These are phyloP conservation scores for Hypoxylon lenormandii DNA, from an alignment of 495 filamentous ascomycete genomes.

Conservation along the genomic window DNA sequence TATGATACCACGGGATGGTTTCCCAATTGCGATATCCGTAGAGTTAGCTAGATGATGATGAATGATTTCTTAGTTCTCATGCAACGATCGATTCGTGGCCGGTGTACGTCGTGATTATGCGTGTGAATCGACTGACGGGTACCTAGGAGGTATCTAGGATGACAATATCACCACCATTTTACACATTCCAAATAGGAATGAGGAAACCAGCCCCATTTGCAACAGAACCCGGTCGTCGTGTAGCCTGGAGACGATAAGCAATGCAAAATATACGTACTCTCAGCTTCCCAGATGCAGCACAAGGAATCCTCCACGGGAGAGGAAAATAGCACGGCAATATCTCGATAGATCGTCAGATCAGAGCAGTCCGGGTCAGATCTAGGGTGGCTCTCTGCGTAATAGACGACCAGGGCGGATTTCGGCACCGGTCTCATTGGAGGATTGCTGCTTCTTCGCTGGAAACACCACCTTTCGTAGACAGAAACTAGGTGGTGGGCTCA, in stretches of 20 bases:
- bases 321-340: background rate
- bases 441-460: constrained; percentile 8
- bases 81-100: background rate
- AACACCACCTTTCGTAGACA: constrained; percentile 9
- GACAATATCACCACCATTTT: too few species aligned
- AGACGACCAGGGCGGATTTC: constrained; percentile 14
- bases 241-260: background rate
- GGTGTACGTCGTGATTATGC: background rate
- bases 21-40: constrained; percentile 40
- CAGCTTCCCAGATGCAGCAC: background rate
- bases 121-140: background rate
- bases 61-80: constrained; percentile 35
- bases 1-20: constrained; percentile 48
- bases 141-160: too few species aligned
- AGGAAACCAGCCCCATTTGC: too few species aligned
- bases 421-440: constrained; percentile 23
- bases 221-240: too few species aligned
- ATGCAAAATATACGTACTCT: background rate
- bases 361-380: background rate
- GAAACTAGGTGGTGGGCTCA: constrained; percentile 13
- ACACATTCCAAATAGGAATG: too few species aligned
- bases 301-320: background rate
- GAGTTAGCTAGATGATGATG: constrained; percentile 40
- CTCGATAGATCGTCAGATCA: constrained; percentile 25
- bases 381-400: constrained; percentile 7